Evolutionary conservation across 768 basidiomycete genomes (phyloP).

Genomic region (Kwoniella shandongensis): DNA sequence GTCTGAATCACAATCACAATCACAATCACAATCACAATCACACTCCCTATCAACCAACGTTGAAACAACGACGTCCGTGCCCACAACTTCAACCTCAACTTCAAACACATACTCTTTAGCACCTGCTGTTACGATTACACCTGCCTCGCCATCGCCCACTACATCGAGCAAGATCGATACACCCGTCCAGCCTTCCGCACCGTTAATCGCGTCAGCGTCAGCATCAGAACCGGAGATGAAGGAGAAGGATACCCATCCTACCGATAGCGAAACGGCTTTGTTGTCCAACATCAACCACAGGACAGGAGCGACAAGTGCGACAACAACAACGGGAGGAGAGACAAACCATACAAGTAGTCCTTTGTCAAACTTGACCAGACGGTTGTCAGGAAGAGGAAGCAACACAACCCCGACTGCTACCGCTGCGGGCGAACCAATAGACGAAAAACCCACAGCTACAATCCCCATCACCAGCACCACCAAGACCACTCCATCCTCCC

Average conservation of each 20-base stretch:
- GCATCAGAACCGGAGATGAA: conserved; percentile 15
- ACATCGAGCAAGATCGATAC: conserved; percentile 1
- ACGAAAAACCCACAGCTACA: conserved; percentile 2
- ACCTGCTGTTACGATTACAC: conserved; percentile 14
- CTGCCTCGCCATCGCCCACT: conserved; percentile 7
- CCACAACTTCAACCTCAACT: neutral
- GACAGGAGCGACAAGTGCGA: neutral
- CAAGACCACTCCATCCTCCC: conserved; percentile 3
- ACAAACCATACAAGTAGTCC: conserved; percentile 3
- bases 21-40: conserved; percentile 3
- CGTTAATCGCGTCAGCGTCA: too few species aligned
- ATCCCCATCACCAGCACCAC: neutral
- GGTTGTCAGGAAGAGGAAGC: conserved; percentile 14
- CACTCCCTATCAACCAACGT: conserved; percentile 2
- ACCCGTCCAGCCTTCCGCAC: neutral
- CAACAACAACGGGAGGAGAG: conserved; percentile 7
- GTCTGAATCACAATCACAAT: neutral
- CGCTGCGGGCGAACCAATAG: neutral
- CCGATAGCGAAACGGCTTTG: conserved; percentile 22
- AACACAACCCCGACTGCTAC: neutral
- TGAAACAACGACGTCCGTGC: conserved; percentile 2
- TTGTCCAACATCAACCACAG: conserved; percentile 1
- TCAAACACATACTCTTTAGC: neutral
- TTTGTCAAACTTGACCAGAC: conserved; percentile 17
- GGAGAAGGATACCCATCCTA: conserved; percentile 22